Conservation (phyloP, 805 yeast species). For the Starmerella geochares region DNA sequence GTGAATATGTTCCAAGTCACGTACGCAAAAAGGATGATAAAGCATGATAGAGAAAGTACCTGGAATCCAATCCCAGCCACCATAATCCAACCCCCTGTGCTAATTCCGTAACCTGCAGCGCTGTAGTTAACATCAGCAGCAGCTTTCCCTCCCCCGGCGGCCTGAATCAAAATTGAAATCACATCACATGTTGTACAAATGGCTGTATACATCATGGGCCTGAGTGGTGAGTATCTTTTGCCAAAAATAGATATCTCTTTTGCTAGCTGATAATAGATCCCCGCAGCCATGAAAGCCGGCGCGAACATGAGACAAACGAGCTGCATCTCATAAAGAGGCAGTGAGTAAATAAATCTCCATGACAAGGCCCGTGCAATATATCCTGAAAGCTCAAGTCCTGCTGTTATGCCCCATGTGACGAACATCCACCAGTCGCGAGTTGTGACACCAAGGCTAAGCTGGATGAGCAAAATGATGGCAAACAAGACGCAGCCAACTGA, state of each 20-base stretch:
- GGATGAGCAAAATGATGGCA: conserved; percentile 38
- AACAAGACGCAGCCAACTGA: conserved; percentile 46
- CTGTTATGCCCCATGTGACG: conserved; percentile 46
- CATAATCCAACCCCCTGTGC: conserved; percentile 52
- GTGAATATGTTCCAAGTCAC: conserved; percentile 29
- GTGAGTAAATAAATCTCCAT: conserved; percentile 29
- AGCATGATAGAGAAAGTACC: conserved; percentile 56
- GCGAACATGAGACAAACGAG: conserved; percentile 61
- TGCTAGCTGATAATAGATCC: conserved; percentile 61
- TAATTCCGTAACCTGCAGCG: conserved; percentile 26
- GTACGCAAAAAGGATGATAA: conserved; percentile 41
- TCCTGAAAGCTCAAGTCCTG: conserved; percentile 56
- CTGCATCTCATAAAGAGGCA: conserved; percentile 48
- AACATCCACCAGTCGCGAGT: conserved; percentile 59
- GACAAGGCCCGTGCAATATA: conserved; percentile 52
- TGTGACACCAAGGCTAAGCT: conserved; percentile 37
- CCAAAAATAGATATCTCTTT: conserved; percentile 58
- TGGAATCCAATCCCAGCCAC: conserved; percentile 72
- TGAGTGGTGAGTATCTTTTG: conserved; percentile 39
- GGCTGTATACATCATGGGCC: conserved; percentile 52
- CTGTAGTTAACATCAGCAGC: conserved; percentile 42
- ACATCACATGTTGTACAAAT: conserved; percentile 60
- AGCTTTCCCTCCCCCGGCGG: conserved; percentile 57
- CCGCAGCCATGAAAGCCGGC: conserved; percentile 79
- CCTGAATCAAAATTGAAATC: conserved; percentile 55